A percentile compares a stretch with the other conserved stretches of the same genome.
These are phyloP conservation scores for Erysimum cheiranthoides DNA, from an alignment of 345 rosid genomes.

Conservation along the genomic window DNA sequence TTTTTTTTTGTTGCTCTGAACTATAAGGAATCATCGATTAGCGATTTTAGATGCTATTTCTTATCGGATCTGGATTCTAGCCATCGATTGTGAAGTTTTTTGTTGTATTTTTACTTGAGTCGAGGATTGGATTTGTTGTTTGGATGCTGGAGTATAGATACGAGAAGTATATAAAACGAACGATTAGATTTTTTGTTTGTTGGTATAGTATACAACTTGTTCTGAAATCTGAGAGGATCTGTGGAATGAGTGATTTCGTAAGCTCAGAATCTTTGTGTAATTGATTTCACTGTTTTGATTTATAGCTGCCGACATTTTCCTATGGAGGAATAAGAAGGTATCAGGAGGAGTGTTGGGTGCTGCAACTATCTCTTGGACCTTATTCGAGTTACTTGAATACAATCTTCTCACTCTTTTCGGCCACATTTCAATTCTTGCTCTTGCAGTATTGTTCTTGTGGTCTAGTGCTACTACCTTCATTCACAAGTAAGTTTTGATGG, in stretches of 20 bases:
- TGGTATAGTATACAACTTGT: background rate
- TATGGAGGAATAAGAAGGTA: conserved; percentile 97
- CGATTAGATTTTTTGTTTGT: conserved; percentile 1
- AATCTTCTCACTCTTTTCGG: conserved; percentile 82
- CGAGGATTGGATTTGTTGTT: conserved; percentile 15
- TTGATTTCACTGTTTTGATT: conserved; percentile 2
- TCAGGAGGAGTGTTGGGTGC: conserved; percentile 83
- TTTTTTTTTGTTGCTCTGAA: background rate
- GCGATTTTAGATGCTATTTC: background rate
- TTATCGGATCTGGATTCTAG: conserved; percentile 40
- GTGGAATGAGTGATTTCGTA: background rate
- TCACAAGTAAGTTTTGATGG: conserved; percentile 68
- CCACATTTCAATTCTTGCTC: conserved; percentile 69
- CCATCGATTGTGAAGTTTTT: background rate
- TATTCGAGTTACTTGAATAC: conserved; percentile 81
- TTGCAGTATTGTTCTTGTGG: conserved; percentile 87
- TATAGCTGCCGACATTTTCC: conserved; percentile 81
- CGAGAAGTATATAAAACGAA: background rate
- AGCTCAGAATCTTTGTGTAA: background rate
- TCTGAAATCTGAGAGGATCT: conserved; percentile 2
- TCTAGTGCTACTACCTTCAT: conserved; percentile 83
- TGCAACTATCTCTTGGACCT: conserved; percentile 77
- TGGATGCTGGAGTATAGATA: background rate
- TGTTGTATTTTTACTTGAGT: conserved; percentile 1
- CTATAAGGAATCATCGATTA: conserved; percentile 12